Conservation (phyloP, 768 basidiomycete species). For the Suillus placidus region DNA sequence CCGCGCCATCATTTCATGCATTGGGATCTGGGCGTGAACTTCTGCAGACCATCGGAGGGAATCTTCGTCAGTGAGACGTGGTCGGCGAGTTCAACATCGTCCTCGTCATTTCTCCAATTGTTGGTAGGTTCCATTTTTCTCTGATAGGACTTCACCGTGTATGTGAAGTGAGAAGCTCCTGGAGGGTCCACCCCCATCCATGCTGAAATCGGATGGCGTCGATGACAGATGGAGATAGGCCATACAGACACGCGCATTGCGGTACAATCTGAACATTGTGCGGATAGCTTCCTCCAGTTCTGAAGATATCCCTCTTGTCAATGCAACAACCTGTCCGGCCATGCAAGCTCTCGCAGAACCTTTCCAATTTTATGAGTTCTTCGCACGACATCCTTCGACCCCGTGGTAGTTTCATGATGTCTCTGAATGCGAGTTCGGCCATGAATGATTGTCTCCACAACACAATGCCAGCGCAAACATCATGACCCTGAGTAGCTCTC, state of each 20-base stretch:
- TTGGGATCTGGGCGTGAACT: conserved; percentile 3
- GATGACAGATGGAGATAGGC: conserved; percentile 8
- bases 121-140: not conserved
- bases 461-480: not conserved
- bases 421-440: conserved; percentile 9
- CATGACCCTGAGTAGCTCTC: not conserved
- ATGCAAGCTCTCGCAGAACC: conserved; percentile 2
- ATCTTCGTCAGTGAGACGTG: conserved; percentile 3
- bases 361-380: not conserved
- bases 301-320: conserved; percentile 15
- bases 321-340: conserved; percentile 15
- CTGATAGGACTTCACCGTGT: conserved; percentile 13
- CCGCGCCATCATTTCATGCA: conserved; percentile 10
- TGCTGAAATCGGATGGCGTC: not conserved
- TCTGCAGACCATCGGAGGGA: conserved; percentile 3
- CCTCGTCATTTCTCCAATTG: not conserved
- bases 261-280: conserved; percentile 21
- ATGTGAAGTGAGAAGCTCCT: conserved; percentile 9
- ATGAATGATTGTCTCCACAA: not conserved
- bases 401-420: not conserved
- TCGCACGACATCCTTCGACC: not conserved
- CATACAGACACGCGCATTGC: conserved; percentile 14
- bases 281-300: conserved; percentile 18
- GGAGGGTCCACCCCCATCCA: not conserved
- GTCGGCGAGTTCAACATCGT: not conserved